Conservation (phyloP, 176 grass and related monocot species). For the Triticum urartu region DNA sequence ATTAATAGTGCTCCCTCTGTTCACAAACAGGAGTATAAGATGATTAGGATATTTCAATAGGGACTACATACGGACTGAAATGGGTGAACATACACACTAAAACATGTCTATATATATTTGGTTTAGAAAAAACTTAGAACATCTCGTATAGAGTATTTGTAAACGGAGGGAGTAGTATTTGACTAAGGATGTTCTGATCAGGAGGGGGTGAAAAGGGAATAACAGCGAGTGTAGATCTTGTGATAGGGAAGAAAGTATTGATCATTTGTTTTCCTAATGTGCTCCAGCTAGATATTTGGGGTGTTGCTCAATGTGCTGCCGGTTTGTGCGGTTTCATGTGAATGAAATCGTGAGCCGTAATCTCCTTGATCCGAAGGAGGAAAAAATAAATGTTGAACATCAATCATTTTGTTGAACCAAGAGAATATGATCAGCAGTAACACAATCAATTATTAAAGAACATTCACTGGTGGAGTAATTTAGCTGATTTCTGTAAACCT, state of each 20-base stretch:
- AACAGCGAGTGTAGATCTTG: neutral
- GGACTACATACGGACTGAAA: no score
- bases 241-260: neutral
- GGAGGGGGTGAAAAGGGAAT: no score
- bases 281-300: neutral
- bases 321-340: neutral
- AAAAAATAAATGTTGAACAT: neutral
- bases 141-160: no score
- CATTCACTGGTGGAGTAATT: neutral
- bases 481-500: neutral
- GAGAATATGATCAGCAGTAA: neutral
- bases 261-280: neutral
- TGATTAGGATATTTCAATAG: no score
- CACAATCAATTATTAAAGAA: neutral
- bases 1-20: no score
- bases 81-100: no score
- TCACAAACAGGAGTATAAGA: no score
- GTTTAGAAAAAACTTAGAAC: no score
- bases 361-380: no score
- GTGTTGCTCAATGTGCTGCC: neutral
- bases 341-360: neutral
- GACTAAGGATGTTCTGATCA: no score
- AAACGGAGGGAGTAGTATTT: no score
- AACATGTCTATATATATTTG: no score
- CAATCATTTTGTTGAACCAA: neutral